Base-by-base conservation (phyloP, 2,329 filamentous ascomycete species). In the Aspergillus pseudotamarii region DNA sequence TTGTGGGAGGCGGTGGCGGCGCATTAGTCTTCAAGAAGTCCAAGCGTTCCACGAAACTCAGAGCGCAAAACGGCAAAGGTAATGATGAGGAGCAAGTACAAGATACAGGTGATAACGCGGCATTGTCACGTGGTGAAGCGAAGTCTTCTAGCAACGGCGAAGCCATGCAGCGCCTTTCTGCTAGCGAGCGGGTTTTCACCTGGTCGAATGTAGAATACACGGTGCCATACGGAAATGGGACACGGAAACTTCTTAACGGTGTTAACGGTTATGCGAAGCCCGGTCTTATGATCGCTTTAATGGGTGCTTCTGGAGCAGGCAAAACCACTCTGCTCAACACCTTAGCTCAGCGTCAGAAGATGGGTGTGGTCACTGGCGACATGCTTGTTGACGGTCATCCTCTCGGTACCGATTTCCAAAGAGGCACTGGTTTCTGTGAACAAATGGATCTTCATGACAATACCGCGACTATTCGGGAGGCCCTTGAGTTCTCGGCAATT, bases 301-400 rank as follows among this genome's bases (percentile, higher is more conserved):
- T 95, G 83, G 93, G 93, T 59, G 91, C 90, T 1, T 92, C 88
- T 4, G 91, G 91, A 50, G 92, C 93, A 10, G 93, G 92, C 14
- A 96, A 96, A 79, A 94, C 91, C 0, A 95, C 92, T 0, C 80
- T 96, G 0, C 82, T 96, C 21, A 93, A 95, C 75, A 92, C 90
- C 0, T 78, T 91, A 2, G 88, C 91, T 0, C 91, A 94, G 71
- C 86, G 92, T 3, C 89, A 93, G 73, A 88, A 81, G 19, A 83
- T 82, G 60, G 89, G 90, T 61, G 83, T 89, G 12, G 82, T 91
- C 2, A 78, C 79, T n/a, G 90, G 90, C 14, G 85, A 90, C 55
- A 89, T 92, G 84, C 81, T 90, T n/a, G 88, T 92, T 10, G 89
- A 92, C 69, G 90, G 89, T 1, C 84, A 83, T 50, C 77, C 83